Conservation (phyloP, 2,329 filamentous ascomycete genomes). For the Botrytis tulipae region DNA sequence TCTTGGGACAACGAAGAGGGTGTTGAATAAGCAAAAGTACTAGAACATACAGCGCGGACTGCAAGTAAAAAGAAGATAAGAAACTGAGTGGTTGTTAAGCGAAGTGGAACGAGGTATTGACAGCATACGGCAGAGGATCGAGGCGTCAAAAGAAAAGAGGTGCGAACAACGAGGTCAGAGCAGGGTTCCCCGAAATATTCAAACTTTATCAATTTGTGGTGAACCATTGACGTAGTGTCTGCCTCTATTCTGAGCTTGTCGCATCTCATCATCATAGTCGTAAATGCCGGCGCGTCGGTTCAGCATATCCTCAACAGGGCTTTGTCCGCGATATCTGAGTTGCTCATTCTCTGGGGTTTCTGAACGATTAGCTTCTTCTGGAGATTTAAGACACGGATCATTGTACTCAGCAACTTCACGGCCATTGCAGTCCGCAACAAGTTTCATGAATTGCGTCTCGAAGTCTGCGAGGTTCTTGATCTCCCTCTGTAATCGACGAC, state of each 20-base stretch:
- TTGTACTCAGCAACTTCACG: neutral
- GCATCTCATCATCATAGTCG: neutral
- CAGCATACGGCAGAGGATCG: too few species aligned
- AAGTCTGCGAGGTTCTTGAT: neutral
- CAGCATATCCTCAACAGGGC: neutral
- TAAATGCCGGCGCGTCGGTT: neutral
- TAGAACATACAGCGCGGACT: too few species aligned
- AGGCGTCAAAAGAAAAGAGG: too few species aligned
- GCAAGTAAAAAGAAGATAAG: too few species aligned
- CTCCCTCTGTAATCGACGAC: neutral
- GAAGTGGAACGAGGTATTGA: too few species aligned
- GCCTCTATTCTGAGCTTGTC: neutral
- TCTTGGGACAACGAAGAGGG: too few species aligned
- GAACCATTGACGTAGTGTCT: neutral
- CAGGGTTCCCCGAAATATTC: too few species aligned
- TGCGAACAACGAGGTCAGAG: too few species aligned
- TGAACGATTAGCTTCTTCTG: neutral
- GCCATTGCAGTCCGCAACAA: neutral
- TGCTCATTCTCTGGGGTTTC: neutral
- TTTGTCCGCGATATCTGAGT: neutral
- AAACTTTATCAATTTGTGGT: too few species aligned
- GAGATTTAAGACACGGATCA: too few species aligned
- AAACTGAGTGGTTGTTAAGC: too few species aligned
- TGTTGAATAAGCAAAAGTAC: too few species aligned
- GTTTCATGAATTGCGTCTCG: neutral